phyloP scores from a whole-genome alignment of 768 basidiomycete species.

The Lentinula aciculospora region DNA sequence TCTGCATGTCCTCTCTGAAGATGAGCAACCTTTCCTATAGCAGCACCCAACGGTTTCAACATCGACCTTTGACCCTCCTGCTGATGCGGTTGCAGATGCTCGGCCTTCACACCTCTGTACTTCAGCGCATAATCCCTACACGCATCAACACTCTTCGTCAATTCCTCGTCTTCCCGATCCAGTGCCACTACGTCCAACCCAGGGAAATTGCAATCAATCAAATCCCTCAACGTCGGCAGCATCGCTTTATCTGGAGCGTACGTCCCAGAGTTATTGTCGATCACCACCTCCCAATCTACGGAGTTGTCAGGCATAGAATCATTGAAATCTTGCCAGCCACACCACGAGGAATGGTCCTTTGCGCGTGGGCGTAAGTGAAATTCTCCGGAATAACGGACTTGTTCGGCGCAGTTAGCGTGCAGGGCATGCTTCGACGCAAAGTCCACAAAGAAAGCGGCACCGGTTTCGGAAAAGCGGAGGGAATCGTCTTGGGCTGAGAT shows the following conservation, averaged over 20 bases:
- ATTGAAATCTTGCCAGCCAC: slow-evolving; percentile 57
- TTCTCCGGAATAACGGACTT: slow-evolving; percentile 72
- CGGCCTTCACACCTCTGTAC: slow-evolving; percentile 50
- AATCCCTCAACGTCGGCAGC: slow-evolving; percentile 52
- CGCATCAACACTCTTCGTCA: slow-evolving; percentile 56
- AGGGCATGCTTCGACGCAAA: slow-evolving; percentile 85
- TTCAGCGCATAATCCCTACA: slow-evolving; percentile 62
- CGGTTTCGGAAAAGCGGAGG: slow-evolving; percentile 81
- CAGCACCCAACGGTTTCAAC: slow-evolving; percentile 19
- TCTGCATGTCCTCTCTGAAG: not conserved
- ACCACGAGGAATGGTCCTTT: slow-evolving; percentile 18
- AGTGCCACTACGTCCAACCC: slow-evolving; percentile 53
- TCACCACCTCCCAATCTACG: slow-evolving; percentile 74
- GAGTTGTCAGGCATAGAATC: slow-evolving; percentile 48
- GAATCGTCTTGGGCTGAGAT: slow-evolving; percentile 71
- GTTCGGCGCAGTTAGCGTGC: slow-evolving; percentile 65
- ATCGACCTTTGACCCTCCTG: slow-evolving; percentile 50
- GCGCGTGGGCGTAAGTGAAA: slow-evolving; percentile 68
- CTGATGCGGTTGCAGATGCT: slow-evolving; percentile 62
- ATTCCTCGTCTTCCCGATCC: slow-evolving; percentile 47
- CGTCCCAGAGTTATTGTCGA: slow-evolving; percentile 85
- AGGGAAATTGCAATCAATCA: slow-evolving; percentile 72
- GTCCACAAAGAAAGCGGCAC: slow-evolving; percentile 82
- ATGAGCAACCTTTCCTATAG: not conserved
- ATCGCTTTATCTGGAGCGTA: slow-evolving; percentile 68